Evolutionary conservation across 2,329 filamentous ascomycete genomes (phyloP).

Genomic region (Paracoccidioides lutzii): DNA sequence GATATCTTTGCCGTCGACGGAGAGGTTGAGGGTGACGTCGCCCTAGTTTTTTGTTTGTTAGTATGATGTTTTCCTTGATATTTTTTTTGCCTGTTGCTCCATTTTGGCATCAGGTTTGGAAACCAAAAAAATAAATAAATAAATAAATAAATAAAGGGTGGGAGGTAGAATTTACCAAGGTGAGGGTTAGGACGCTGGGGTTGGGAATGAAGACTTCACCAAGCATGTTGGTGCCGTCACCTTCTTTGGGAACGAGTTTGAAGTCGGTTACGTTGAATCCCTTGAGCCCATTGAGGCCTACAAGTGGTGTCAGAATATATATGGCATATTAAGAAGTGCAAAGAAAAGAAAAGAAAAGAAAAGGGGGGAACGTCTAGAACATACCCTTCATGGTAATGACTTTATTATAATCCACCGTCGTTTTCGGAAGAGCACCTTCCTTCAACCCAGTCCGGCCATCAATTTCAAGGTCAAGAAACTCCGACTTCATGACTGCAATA

Average conservation of each 20-base stretch:
- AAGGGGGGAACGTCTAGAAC: constrained; percentile 1
- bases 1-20: constrained; percentile 35
- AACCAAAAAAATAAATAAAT: too few relatives aligned
- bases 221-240: constrained; percentile 40
- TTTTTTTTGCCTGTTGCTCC: background rate
- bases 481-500: constrained; percentile 35
- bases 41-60: constrained; percentile 24
- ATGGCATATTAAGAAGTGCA: background rate
- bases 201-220: constrained; percentile 47
- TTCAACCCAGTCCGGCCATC: constrained; percentile 41
- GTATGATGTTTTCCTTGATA: background rate
- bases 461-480: constrained; percentile 39
- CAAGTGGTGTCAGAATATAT: background rate
- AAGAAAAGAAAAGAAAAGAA: background rate
- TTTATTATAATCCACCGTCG: constrained; percentile 43
- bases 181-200: constrained; percentile 44
- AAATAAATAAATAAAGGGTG: too few relatives aligned
- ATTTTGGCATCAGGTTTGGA: background rate
- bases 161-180: constrained; percentile 27
- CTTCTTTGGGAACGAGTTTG: constrained; percentile 26
- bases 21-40: constrained; percentile 44
- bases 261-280: constrained; percentile 40
- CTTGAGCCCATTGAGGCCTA: constrained; percentile 45
- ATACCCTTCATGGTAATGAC: constrained; percentile 45
- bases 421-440: constrained; percentile 37